phyloP scores from a whole-genome alignment of 441 rosid genomes.

The Isatis lusitanica region DNA sequence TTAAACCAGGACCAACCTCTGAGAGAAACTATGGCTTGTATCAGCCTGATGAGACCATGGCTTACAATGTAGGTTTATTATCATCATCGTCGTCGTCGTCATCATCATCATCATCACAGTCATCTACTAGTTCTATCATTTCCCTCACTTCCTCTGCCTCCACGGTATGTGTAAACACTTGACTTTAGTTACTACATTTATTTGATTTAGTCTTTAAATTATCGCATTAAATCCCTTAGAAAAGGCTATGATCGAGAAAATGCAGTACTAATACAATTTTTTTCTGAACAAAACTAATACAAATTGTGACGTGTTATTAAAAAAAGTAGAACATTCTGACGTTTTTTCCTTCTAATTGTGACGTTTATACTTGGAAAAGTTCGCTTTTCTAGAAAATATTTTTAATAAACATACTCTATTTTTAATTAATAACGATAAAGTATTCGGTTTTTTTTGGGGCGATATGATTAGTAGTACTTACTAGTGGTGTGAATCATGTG shows the following conservation, averaged over 20 bases:
- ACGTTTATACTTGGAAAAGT: constrained; percentile 24
- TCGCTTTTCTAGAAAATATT: constrained; percentile 6
- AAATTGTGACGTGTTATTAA: neutral
- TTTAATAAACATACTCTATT: neutral
- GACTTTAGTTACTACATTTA: constrained; percentile 5
- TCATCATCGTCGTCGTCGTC: constrained; percentile 52
- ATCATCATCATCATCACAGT: constrained; percentile 28
- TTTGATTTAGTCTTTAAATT: neutral
- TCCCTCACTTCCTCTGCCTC: constrained; percentile 76
- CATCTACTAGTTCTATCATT: constrained; percentile 31
- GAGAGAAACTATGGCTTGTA: constrained; percentile 73
- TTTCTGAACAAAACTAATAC: neutral
- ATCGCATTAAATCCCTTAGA: neutral
- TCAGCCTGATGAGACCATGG: constrained; percentile 64
- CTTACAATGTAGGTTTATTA: constrained; percentile 65
- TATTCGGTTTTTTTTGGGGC: neutral
- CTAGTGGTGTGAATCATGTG: constrained; percentile 1
- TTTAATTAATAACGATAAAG: constrained; percentile 9
- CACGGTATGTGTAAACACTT: constrained; percentile 58
- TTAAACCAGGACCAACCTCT: constrained; percentile 76
- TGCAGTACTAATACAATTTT: neutral
- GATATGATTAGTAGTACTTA: constrained; percentile 30
- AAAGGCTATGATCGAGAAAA: neutral
- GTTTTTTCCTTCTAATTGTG: constrained; percentile 9
- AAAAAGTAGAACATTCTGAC: neutral